Conservation (phyloP, 2,329 filamentous ascomycete genomes). For the Epichloe gansuensis region DNA sequence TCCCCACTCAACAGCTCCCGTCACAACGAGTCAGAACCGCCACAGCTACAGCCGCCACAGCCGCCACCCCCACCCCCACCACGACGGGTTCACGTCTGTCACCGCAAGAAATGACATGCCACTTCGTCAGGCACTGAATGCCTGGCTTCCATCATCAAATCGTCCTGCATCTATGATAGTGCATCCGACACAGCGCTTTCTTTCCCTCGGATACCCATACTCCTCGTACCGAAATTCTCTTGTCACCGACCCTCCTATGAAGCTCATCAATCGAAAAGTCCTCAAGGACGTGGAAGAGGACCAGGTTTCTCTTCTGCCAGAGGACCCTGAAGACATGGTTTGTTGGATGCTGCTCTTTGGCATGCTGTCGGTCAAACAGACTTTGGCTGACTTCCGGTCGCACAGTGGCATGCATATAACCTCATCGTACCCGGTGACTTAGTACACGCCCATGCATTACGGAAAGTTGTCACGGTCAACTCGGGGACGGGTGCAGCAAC, state of each 20-base stretch:
- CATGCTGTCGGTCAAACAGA: constrained; percentile 1
- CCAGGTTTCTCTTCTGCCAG: constrained; percentile 28
- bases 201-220: background rate
- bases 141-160: background rate
- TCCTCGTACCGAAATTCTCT: background rate
- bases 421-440: constrained; percentile 41
- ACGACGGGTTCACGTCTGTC: background rate
- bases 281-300: constrained; percentile 27
- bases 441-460: constrained; percentile 40
- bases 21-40: background rate
- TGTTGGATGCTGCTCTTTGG: constrained; percentile 7
- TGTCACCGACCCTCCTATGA: constrained; percentile 19
- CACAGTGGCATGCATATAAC: constrained; percentile 48
- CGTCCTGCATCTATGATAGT: background rate
- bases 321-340: constrained; percentile 36
- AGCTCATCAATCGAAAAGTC: constrained; percentile 25
- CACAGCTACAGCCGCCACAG: background rate
- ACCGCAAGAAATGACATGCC: background rate
- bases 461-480: constrained; percentile 40
- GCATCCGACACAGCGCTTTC: background rate
- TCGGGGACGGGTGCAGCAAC: constrained; percentile 34
- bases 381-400: constrained; percentile 3
- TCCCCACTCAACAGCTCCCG: no score
- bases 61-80: constrained; percentile 6
- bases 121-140: background rate